Evolutionary conservation across 345 rosid species (phyloP).

Genomic region (Erysimum cheiranthoides): DNA sequence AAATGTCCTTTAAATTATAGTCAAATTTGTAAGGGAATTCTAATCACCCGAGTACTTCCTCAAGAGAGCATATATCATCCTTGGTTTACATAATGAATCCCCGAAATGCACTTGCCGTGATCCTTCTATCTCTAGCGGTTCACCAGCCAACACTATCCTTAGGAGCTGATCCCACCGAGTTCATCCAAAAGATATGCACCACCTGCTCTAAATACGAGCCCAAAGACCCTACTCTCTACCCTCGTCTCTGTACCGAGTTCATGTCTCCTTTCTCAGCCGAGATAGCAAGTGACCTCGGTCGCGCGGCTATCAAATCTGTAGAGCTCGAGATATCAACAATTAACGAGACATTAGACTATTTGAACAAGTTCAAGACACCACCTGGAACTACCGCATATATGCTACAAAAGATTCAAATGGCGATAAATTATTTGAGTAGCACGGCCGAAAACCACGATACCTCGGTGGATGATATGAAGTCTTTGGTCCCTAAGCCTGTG

Average conservation of each 20-base stretch:
- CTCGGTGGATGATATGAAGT: neutral
- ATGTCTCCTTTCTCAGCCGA: neutral
- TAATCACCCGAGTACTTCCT: neutral
- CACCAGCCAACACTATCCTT: neutral
- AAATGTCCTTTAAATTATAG: too few species aligned
- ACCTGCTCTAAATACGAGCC: neutral
- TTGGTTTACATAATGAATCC: neutral
- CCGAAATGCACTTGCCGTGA: neutral
- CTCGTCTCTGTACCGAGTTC: neutral
- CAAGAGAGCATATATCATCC: neutral
- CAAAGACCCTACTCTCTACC: neutral
- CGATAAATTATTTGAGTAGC: neutral
- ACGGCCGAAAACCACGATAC: neutral
- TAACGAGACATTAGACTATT: neutral
- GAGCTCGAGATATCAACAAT: neutral
- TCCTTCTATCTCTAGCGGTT: neutral
- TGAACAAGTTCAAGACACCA: neutral
- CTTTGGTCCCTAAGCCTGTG: neutral
- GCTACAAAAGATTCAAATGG: neutral
- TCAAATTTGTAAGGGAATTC: neutral
- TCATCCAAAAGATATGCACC: neutral
- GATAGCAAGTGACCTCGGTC: neutral
- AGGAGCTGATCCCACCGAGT: neutral
- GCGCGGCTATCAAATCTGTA: neutral
- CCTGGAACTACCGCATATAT: neutral